Evolutionary conservation across 495 filamentous ascomycete genomes (phyloP).

Genomic region (Talaromyces nanjingensis): DNA sequence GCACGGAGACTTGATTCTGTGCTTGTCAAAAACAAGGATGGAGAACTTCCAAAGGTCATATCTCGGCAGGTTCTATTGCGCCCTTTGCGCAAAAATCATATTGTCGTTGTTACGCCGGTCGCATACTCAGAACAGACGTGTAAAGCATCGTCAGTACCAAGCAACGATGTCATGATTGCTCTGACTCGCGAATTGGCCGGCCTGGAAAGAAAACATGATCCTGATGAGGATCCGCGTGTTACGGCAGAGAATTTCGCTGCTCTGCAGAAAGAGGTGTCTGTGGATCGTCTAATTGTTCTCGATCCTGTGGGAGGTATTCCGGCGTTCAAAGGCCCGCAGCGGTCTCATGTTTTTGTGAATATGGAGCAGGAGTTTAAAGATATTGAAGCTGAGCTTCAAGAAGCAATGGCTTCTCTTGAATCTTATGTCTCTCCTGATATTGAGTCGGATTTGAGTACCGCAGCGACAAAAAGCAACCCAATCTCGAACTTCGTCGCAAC

Average conservation of each 20-base stretch:
- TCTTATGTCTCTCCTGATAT: background rate
- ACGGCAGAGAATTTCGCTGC: slow-evolving; percentile 36
- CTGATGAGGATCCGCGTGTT: slow-evolving; percentile 39
- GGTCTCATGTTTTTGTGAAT: slow-evolving; percentile 87
- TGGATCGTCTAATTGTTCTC: slow-evolving; percentile 84
- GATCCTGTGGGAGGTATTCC: slow-evolving; percentile 88
- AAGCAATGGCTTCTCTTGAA: slow-evolving; percentile 9
- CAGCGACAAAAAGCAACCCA: slow-evolving; percentile 34
- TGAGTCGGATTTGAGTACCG: slow-evolving; percentile 9
- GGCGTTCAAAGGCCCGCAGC: slow-evolving; percentile 53
- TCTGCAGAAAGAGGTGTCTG: slow-evolving; percentile 48
- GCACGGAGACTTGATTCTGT: slow-evolving; percentile 64
- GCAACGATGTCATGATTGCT: slow-evolving; percentile 64
- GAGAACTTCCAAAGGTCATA: slow-evolving; percentile 35
- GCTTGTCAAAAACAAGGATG: slow-evolving; percentile 32
- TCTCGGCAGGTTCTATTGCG: slow-evolving; percentile 56
- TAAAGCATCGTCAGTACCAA: slow-evolving; percentile 43
- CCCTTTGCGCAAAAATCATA: slow-evolving; percentile 65
- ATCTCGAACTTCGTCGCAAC: slow-evolving; percentile 38
- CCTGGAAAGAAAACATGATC: slow-evolving; percentile 28
- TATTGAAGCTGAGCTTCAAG: slow-evolving; percentile 54
- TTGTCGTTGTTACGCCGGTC: slow-evolving; percentile 69
- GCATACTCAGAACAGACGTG: slow-evolving; percentile 59
- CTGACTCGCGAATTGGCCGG: slow-evolving; percentile 68
- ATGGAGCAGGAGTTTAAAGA: slow-evolving; percentile 80